Base-by-base conservation (phyloP, 2,329 filamentous ascomycete genomes). In the Colletotrichum incanum region DNA sequence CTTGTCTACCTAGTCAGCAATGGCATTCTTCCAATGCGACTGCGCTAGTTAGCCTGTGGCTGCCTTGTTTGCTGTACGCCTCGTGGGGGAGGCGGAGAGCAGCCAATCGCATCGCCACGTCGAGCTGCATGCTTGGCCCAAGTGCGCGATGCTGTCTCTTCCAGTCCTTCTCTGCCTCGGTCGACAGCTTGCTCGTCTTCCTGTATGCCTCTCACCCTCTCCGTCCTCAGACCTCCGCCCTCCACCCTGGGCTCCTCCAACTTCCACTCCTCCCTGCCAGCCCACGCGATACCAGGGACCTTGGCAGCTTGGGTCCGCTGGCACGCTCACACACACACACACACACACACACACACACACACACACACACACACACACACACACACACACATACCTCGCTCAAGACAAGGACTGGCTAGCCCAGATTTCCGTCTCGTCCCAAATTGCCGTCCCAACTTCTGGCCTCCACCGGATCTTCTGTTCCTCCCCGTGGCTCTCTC, bases 1-100 rank as follows among this genome's bases (percentile, higher is more conserved):
- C 11, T 47, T 61, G 41, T 28, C 45, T 14, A 50, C 18, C 45
- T 14, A 50, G 59, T 62, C 43, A 39, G 28, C 31, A 26, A 59
- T 7, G 55, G 14, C 14, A 6, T 16, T 59, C 47, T 54, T 39
- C 34, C 23, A 16, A 43, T 41, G 60, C 37, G 20, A 64, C 47
- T 23, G 49, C 37, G 37, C 61, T 55, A 64, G 61, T 54, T 23
- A 64, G 61, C 61, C 61, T 55, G 61, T 41, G 49, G 61, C 16
- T 54, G 61, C 61, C 61, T 64, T 54, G 18, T 55, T 43, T 23
- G 61, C 49, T n/a, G 49, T 31, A 28, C 37, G 61, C 49, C 49
- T 64, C 49, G 37, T 55, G 47, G 14, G 23, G n/a, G 8, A 14
- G 14, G 9, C 14, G 14, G 8, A 20, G 18, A 26, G 60, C 6